Percentiles rank a stretch among this genome's conserved stretches.
Evolutionary conservation across 257 asterid species (phyloP).

Genomic region (Coffea eugenioides): DNA sequence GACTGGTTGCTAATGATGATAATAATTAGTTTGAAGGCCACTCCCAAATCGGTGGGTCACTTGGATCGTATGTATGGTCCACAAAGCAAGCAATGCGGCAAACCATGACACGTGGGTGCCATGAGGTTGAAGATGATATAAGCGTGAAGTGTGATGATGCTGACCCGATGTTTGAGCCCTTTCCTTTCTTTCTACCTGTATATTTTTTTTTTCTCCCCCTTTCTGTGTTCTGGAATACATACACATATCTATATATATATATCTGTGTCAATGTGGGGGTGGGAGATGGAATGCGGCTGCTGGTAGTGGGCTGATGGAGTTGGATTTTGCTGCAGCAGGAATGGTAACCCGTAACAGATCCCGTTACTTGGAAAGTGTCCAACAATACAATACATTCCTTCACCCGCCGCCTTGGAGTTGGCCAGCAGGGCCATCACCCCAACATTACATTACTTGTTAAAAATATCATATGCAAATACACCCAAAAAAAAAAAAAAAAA

Average conservation of each 20-base stretch:
- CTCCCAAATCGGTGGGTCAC: conserved; percentile 10
- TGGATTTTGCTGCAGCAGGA: conserved; percentile 5
- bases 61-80: conserved; percentile 15
- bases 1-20: conserved; percentile 22
- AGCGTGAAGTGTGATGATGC: conserved; percentile 48
- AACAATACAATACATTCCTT: neutral
- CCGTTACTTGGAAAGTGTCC: conserved; percentile 28
- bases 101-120: conserved; percentile 31
- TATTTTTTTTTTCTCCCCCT: too few species aligned
- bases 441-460: too few species aligned
- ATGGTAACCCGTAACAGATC: neutral
- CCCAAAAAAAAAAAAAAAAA: too few species aligned
- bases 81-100: conserved; percentile 10
- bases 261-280: too few species aligned
- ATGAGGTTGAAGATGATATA: conserved; percentile 38
- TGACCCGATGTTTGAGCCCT: conserved; percentile 23
- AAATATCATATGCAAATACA: neutral
- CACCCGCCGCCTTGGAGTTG: conserved; percentile 27
- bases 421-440: neutral
- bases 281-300: neutral
- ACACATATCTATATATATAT: too few species aligned
- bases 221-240: neutral
- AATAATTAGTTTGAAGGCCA: conserved; percentile 24
- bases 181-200: neutral
- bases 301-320: neutral